Conservation (phyloP, 2,329 filamentous ascomycete genomes). For the Aspergillus fischeri region DNA sequence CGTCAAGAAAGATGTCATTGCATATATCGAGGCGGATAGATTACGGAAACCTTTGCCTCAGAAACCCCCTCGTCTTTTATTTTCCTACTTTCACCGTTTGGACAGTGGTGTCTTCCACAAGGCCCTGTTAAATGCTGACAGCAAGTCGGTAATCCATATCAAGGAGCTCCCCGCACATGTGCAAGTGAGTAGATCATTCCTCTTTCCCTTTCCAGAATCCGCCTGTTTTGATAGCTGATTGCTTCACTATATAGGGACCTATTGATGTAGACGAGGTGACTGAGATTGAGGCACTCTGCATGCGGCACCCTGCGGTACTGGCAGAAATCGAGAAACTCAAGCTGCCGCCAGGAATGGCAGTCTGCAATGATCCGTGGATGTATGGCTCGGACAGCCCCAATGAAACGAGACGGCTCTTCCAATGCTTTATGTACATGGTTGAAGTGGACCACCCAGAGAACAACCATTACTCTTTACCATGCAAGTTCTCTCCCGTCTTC, state of each 20-base stretch:
- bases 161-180: conserved; percentile 45
- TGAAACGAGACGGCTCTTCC: conserved; percentile 38
- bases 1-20: conserved; percentile 54
- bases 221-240: conserved; percentile 44
- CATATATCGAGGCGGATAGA: conserved; percentile 61
- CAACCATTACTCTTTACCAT: conserved; percentile 35
- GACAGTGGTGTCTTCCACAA: conserved; percentile 40
- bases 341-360: conserved; percentile 52
- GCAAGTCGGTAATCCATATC: conserved; percentile 30
- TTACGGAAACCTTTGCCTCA: conserved; percentile 45
- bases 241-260: conserved; percentile 51
- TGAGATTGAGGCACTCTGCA: conserved; percentile 52
- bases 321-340: conserved; percentile 57
- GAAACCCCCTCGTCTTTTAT: conserved; percentile 50
- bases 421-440: conserved; percentile 39
- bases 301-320: conserved; percentile 53
- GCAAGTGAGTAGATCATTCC: conserved; percentile 30
- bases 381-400: conserved; percentile 50
- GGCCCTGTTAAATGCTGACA: conserved; percentile 39
- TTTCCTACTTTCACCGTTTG: conserved; percentile 47
- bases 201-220: not conserved
- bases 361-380: conserved; percentile 65
- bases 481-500: conserved; percentile 43
- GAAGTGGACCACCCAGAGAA: conserved; percentile 33
- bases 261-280: conserved; percentile 58